A percentile compares a stretch with the other conserved stretches of the same genome.
Conservation (phyloP, 257 asterid species). For the Hygrophila difformis region DNA sequence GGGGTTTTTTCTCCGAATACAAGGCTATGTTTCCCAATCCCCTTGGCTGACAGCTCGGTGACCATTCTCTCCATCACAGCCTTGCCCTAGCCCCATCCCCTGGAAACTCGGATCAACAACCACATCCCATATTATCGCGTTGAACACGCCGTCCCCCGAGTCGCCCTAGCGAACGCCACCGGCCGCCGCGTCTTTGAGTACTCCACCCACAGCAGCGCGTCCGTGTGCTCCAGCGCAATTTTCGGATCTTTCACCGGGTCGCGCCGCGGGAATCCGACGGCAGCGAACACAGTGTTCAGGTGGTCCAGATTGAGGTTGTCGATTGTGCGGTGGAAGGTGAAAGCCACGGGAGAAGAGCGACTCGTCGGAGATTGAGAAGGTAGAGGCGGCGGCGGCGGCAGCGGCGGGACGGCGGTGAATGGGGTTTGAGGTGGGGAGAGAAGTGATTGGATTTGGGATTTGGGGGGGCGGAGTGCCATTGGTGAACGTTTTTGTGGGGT, state of each 20-base stretch:
- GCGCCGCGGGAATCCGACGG: slow-evolving; percentile 86
- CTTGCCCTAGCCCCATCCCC: slow-evolving; percentile 85
- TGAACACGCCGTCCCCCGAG: slow-evolving; percentile 92
- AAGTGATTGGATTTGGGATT: too few relatives aligned
- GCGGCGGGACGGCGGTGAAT: slow-evolving; percentile 24
- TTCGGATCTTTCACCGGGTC: slow-evolving; percentile 61
- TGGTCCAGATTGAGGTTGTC: slow-evolving; percentile 63
- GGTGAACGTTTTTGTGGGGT: too few relatives aligned
- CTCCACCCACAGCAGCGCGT: slow-evolving; percentile 74
- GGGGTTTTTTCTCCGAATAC: slow-evolving; percentile 99
- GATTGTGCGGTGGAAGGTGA: slow-evolving; percentile 57
- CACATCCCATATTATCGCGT: slow-evolving; percentile 93
- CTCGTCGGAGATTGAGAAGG: slow-evolving; percentile 48
- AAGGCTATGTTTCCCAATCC: slow-evolving; percentile 66
- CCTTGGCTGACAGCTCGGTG: slow-evolving; percentile 52
- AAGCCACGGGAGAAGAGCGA: slow-evolving; percentile 64
- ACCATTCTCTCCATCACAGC: slow-evolving; percentile 88
- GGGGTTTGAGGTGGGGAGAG: too few relatives aligned
- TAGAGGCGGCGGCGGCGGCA: slow-evolving; percentile 18
- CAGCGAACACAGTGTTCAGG: slow-evolving; percentile 70
- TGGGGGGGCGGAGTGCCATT: too few relatives aligned
- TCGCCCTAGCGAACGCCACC: slow-evolving; percentile 95
- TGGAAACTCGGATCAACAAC: slow-evolving; percentile 94
- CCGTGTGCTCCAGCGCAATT: slow-evolving; percentile 78
- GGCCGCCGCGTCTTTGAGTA: slow-evolving; percentile 55